Conservation (phyloP, 2,329 filamentous ascomycete genomes). For the Fusarium haematococcum region DNA sequence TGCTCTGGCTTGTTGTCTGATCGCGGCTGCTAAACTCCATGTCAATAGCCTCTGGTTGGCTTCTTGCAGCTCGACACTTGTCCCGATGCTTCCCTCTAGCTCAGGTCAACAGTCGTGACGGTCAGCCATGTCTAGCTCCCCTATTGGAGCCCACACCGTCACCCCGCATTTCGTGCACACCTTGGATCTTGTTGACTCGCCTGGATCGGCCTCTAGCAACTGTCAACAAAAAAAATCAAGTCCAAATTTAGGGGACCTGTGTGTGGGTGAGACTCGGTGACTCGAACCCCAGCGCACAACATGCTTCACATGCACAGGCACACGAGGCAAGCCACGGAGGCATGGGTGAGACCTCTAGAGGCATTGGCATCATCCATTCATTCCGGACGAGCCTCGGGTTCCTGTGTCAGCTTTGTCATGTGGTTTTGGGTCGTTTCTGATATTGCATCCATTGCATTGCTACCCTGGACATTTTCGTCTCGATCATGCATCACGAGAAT, state of each 20-base stretch:
- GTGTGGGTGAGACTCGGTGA: conserved; percentile 23
- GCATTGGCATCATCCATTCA: background rate
- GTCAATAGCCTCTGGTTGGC: conserved; percentile 3
- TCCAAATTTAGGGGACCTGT: conserved; percentile 11
- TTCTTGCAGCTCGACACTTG: background rate
- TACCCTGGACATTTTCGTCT: conserved; percentile 29
- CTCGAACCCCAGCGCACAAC: conserved; percentile 19
- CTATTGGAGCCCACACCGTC: conserved; percentile 34
- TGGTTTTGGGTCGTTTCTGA: background rate
- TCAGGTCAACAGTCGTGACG: background rate
- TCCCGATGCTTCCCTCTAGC: background rate
- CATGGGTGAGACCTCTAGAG: background rate
- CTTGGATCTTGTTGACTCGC: conserved; percentile 36
- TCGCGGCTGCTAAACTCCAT: background rate
- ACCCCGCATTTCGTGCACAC: conserved; percentile 35
- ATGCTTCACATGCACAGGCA: conserved; percentile 10
- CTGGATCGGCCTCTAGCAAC: conserved; percentile 26
- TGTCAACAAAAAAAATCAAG: conserved; percentile 26
- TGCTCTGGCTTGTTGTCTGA: background rate
- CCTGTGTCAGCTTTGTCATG: conserved; percentile 4
- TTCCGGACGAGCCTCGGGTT: conserved; percentile 32
- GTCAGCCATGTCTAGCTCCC: conserved; percentile 3
- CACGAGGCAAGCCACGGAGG: background rate
- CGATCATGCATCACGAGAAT: conserved; percentile 6
- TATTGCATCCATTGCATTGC: background rate